phyloP scores from a whole-genome alignment of 345 rosid genomes.

The Rhodomyrtus tomentosa region DNA sequence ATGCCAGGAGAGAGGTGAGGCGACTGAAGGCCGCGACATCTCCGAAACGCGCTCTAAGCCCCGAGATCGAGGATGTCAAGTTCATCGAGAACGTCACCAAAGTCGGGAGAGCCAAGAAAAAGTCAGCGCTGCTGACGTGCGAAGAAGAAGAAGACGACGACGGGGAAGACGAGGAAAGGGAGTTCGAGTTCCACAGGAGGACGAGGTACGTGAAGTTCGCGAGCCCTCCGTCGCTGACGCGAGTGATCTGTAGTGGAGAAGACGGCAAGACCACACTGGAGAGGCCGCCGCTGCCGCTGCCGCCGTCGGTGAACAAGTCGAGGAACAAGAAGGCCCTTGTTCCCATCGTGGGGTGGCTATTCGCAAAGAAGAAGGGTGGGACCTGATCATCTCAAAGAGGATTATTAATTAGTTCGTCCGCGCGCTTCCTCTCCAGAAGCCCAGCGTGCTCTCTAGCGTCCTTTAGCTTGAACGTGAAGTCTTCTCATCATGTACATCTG shows the following conservation, averaged over 20 bases:
- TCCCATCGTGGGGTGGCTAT: slow-evolving; percentile 43
- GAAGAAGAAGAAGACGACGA: not conserved
- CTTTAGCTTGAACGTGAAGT: too few relatives aligned
- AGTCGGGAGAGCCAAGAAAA: not conserved
- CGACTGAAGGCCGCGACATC: slow-evolving; percentile 10
- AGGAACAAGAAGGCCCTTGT: slow-evolving; percentile 24
- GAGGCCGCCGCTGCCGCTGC: slow-evolving; percentile 11
- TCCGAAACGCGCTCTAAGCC: slow-evolving; percentile 14
- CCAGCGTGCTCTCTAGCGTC: not conserved
- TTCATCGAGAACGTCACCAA: slow-evolving; percentile 20
- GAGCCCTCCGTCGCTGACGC: slow-evolving; percentile 38
- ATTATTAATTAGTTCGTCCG: not conserved
- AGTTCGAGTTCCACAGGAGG: slow-evolving; percentile 36
- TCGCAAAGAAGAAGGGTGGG: slow-evolving; percentile 32
- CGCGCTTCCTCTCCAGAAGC: not conserved
- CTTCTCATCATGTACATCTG: not conserved
- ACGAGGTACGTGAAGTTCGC: slow-evolving; percentile 55
- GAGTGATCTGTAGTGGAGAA: slow-evolving; percentile 21
- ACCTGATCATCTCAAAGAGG: not conserved
- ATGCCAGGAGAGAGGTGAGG: slow-evolving; percentile 29
- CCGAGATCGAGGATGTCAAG: slow-evolving; percentile 33
- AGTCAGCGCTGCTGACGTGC: not conserved
- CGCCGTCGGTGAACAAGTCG: slow-evolving; percentile 15
- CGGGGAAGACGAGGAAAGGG: slow-evolving; percentile 7
- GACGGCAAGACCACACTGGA: slow-evolving; percentile 1